Evolutionary conservation across 306 rosid genomes (phyloP), one percentile per base, ranked within the genome.

Genomic region (Parietaria judaica): DNA sequence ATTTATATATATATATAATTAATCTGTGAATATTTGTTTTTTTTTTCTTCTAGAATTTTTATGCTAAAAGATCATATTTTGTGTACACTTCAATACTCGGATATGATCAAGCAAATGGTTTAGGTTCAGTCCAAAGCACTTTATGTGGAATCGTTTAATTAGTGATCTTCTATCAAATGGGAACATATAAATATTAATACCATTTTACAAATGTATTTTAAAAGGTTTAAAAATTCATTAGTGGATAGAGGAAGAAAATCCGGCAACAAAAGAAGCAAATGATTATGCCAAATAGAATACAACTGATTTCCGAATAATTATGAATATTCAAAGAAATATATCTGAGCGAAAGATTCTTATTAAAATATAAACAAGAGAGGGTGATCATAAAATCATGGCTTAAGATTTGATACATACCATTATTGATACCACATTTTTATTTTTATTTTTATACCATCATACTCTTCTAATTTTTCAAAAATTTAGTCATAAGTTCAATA

Each of bases 111-210:
- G 35, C 23, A 37, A 35, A 41, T 14, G 63, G 23, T 49, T 34
- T 14, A 16, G 60, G 34, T 41, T 41, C n/a, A n/a, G 9, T 46
- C 54, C 39, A 65, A 72, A 72, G 55, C 36, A 65, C 55, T 51
- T 48, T 37, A 48, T n/a, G n/a, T n/a, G n/a, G n/a, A n/a, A n/a
- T 51, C 36, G 14, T 31, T 48, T 41, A 58, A 57, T 58, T 36
- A 15, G 56, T 50, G 57, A 47, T 49, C 35, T 50, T 62, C 4
- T 1, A 41, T 10, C 15, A 16, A 1, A 14, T 17, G 38, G n/a
- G 34, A 10, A 14, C 16, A 36, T 11, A 9, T 11, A 61, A 38
- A 39, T 2, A 12, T 41, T 7, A 36, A 38, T 52, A 15, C 11
- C 6, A 35, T 6, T 14, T 23, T 38, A 51, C 6, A 3, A 10